A percentile compares a stretch with the other conserved stretches of the same genome.
Evolutionary conservation across 1,284 basidiomycete genomes (phyloP).

Genomic region (Ganoderma lingzhi): DNA sequence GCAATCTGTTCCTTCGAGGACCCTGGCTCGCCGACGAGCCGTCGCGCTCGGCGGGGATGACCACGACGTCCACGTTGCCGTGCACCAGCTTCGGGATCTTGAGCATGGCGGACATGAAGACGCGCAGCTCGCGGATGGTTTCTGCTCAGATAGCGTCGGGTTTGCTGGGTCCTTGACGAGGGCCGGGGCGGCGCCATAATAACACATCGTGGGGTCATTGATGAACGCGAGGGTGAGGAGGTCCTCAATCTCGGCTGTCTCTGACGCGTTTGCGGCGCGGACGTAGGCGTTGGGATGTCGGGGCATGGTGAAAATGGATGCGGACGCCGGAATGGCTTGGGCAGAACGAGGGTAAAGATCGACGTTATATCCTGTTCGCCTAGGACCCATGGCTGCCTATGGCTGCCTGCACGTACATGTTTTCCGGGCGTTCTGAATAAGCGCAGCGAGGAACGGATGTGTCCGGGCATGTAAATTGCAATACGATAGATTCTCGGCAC

Average conservation of each 20-base stretch:
- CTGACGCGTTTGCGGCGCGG: not conserved
- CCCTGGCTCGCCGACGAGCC: not conserved
- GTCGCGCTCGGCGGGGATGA: not conserved
- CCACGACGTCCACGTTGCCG: not conserved
- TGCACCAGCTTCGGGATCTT: not conserved
- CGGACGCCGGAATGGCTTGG: not conserved
- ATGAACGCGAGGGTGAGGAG: constrained; percentile 4
- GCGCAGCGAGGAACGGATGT: not conserved
- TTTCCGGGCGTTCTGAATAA: not conserved
- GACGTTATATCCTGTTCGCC: not conserved
- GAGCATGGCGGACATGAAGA: not conserved
- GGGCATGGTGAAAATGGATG: not conserved
- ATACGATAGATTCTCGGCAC: not conserved
- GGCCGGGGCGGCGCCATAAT: not conserved
- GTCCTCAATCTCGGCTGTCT: not conserved
- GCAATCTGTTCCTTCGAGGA: not conserved
- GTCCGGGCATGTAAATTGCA: not conserved
- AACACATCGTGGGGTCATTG: constrained; percentile 7
- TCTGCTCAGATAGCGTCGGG: not conserved
- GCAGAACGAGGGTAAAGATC: not conserved
- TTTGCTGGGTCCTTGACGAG: not conserved
- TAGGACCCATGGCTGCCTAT: not conserved
- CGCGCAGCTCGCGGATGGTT: not conserved
- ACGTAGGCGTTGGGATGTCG: constrained; percentile 7
- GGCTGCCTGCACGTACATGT: too few relatives aligned